Conservation (phyloP, 140 eudicot species). For the Bidens hawaiensis region DNA sequence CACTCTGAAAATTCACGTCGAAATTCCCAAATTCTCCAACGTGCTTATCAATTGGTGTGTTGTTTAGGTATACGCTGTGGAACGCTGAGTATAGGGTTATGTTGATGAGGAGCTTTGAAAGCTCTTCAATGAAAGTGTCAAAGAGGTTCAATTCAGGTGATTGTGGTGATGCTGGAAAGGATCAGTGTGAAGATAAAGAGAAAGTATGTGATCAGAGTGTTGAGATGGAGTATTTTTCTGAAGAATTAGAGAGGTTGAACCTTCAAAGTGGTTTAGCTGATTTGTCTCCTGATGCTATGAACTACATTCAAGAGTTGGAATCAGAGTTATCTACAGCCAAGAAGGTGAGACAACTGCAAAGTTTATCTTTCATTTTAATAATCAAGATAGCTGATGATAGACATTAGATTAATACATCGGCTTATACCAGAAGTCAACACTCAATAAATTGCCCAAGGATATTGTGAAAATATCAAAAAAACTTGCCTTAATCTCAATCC, state of each 20-base stretch:
- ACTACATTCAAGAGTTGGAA: conserved; percentile 59
- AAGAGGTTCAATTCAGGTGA: conserved; percentile 20
- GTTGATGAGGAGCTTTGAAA: conserved; percentile 61
- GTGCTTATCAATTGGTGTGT: background rate
- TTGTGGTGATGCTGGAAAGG: conserved; percentile 25
- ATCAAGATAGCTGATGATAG: background rate
- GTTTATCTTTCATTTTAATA: background rate
- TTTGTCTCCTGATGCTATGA: conserved; percentile 55
- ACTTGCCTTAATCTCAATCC: background rate
- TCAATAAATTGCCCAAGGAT: background rate
- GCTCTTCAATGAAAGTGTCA: too few species aligned
- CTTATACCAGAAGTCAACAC: background rate
- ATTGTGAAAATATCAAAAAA: background rate
- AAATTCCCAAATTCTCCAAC: background rate
- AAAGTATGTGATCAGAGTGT: conserved; percentile 20
- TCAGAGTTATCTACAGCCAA: conserved; percentile 41
- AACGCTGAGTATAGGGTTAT: conserved; percentile 64
- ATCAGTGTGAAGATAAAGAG: conserved; percentile 18
- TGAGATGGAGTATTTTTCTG: conserved; percentile 1
- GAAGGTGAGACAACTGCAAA: conserved; percentile 35
- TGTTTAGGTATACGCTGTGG: conserved; percentile 65
- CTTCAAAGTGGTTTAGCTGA: conserved; percentile 27
- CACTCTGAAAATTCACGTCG: too few species aligned
- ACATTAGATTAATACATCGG: background rate
- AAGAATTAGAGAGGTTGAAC: conserved; percentile 28